A percentile compares a stretch with the other conserved stretches of the same genome.
Conservation (phyloP, 2,329 filamentous ascomycete species). For the Alternaria triticimaculans region DNA sequence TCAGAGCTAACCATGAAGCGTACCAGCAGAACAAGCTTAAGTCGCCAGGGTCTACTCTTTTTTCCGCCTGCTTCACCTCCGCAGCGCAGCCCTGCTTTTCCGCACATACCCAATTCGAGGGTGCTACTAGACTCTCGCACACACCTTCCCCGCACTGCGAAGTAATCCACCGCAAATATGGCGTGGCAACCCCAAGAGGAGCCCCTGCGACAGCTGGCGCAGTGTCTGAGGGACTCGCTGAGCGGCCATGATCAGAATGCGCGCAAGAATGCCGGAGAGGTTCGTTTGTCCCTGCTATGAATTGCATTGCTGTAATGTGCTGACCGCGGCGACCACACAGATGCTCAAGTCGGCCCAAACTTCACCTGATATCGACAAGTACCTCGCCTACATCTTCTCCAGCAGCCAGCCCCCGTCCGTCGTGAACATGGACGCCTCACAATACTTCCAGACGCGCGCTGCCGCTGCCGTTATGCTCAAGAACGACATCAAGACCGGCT, state of each 20-base stretch:
- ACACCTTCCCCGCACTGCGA: constrained; percentile 20
- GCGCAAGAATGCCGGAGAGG: constrained; percentile 88
- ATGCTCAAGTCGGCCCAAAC: constrained; percentile 90
- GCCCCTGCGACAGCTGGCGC: constrained; percentile 86
- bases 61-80: constrained; percentile 16
- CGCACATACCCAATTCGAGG: constrained; percentile 1
- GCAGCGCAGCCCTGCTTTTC: constrained; percentile 12
- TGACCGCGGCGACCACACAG: constrained; percentile 57
- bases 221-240: constrained; percentile 89
- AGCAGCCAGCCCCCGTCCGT: constrained; percentile 67
- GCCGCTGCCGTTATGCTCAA: constrained; percentile 95
- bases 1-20: constrained; percentile 43
- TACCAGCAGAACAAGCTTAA: constrained; percentile 39
- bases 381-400: constrained; percentile 89
- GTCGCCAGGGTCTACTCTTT: constrained; percentile 29
- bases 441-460: constrained; percentile 80
- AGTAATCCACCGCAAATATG: constrained; percentile 60
- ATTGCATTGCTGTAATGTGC: constrained; percentile 23
- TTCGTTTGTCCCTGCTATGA: constrained; percentile 56
- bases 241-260: constrained; percentile 79
- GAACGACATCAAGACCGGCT: constrained; percentile 82
- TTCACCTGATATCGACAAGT: constrained; percentile 96
- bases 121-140: constrained; percentile 13
- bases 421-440: constrained; percentile 63
- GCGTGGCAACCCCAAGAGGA: constrained; percentile 90